Evolutionary conservation across 805 yeast genomes (phyloP).

Genomic region (Scheffersomyces stipitis): DNA sequence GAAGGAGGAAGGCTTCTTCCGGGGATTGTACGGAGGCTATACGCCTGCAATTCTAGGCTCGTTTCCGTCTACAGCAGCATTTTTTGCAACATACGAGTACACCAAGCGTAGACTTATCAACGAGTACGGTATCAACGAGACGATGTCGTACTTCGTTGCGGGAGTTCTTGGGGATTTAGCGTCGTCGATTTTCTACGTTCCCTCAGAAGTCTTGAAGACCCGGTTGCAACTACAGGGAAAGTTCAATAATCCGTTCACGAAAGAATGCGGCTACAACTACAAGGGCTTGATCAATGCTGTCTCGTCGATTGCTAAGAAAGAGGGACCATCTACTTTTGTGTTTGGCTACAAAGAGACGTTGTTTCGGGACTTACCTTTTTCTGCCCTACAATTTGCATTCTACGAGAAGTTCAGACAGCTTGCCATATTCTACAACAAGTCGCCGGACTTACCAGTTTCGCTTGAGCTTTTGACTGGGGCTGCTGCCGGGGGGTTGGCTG

Average conservation of each 20-base stretch:
- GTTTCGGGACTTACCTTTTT: constrained; percentile 89
- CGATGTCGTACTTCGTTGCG: constrained; percentile 74
- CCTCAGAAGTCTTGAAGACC: constrained; percentile 92
- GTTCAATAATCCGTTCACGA: constrained; percentile 72
- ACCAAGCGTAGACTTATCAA: constrained; percentile 70
- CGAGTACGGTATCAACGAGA: constrained; percentile 68
- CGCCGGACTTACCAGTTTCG: constrained; percentile 50
- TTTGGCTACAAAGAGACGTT: constrained; percentile 95
- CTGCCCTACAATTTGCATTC: constrained; percentile 94
- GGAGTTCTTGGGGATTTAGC: constrained; percentile 95
- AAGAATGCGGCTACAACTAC: constrained; percentile 81
- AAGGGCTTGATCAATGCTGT: constrained; percentile 72
- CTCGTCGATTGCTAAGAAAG: constrained; percentile 57
- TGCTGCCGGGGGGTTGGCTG: constrained; percentile 92
- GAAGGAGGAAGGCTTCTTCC: constrained; percentile 76
- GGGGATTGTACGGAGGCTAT: constrained; percentile 92
- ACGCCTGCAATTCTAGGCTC: constrained; percentile 90
- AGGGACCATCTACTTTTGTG: constrained; percentile 75
- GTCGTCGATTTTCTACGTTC: constrained; percentile 86
- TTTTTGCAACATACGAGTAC: constrained; percentile 86
- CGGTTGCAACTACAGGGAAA: constrained; percentile 91
- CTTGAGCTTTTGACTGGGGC: constrained; percentile 87
- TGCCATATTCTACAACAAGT: constrained; percentile 45
- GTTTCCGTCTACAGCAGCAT: constrained; percentile 91
- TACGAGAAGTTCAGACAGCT: constrained; percentile 77